Base-by-base conservation (phyloP, 768 basidiomycete species). In the Scleroderma citrinum region DNA sequence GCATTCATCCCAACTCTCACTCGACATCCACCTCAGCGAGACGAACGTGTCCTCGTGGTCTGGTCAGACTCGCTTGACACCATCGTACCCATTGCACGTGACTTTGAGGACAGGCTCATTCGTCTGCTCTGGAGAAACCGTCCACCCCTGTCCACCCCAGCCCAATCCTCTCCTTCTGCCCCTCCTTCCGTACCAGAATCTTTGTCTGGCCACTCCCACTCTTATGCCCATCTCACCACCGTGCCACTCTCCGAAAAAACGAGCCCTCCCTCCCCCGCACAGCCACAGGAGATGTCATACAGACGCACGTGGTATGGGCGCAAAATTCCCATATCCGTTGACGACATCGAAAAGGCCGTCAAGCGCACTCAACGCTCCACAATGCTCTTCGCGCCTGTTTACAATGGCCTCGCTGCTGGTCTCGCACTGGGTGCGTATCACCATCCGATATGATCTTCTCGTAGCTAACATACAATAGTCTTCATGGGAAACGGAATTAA, bases 61-160 rank as follows among this genome's bases (percentile, higher is more conserved):
- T 93, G 90, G 90, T 82, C 85, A 17, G 86, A 91, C 61, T 76
- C 80, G 0, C 74, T 92, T 39, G 87, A 91, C 60, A 76, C 74
- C 55, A 86, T 93, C 63, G 80, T 93, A 49, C 63, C 63, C 19
- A 60, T 56, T 21, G 65, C 65, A 16, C 66, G 74, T 51, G 77
- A 79, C 54, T 76, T 81, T 47, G 81, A 82, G 54, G 74, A 78
- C 51, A 70, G 76, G 44, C 76, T 82, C 63, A 78, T 82, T 56
- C 71, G 71, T 46, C 76, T 76, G 44, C 65, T 82, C 8, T 82
- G 80, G 80, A 66, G 73, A 38, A 72, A 46, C 52, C 71, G 52
- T 52, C 67, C 54, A 36, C 63, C 55, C 20, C 54, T 46, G 16
- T 37, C 53, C 19, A 50, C 59, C 35, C 69, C 59, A 36, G 34